Percentiles rank a stretch among this genome's conserved stretches.
These are phyloP conservation scores for Microascus cirrosus DNA, from an alignment of 2,329 filamentous ascomycete genomes.

Conservation along the genomic window DNA sequence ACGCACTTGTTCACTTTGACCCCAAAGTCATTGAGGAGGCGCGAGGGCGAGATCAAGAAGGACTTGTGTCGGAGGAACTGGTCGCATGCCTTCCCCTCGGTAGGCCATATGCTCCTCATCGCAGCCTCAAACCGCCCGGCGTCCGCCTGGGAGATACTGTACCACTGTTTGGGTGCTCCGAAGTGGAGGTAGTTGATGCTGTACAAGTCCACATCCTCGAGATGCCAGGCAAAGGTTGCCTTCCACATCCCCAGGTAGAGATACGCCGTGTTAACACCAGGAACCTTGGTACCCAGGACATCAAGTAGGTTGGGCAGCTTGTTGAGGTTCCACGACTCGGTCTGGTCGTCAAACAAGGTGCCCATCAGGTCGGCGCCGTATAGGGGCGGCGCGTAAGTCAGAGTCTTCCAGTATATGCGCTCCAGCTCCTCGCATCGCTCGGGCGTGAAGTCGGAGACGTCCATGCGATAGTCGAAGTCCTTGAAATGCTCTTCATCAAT, in stretches of 20 bases:
- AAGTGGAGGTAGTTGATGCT: constrained; percentile 99
- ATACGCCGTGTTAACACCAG: constrained; percentile 95
- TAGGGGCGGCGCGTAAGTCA: constrained; percentile 88
- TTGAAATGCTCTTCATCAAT: constrained; percentile 87
- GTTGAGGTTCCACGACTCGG: constrained; percentile 84
- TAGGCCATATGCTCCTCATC: constrained; percentile 93
- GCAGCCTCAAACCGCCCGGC: constrained; percentile 84
- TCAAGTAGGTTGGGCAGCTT: constrained; percentile 90
- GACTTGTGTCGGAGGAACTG: constrained; percentile 97
- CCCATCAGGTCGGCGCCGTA: constrained; percentile 97
- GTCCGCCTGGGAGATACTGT: constrained; percentile 95
- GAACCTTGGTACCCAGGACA: constrained; percentile 87
- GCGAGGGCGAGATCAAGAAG: constrained; percentile 86
- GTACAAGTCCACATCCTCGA: constrained; percentile 97
- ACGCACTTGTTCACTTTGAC: constrained; percentile 95
- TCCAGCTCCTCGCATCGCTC: constrained; percentile 93
- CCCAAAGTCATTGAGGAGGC: constrained; percentile 77
- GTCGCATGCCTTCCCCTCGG: constrained; percentile 87
- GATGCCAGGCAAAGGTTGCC: constrained; percentile 96
- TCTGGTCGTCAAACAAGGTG: constrained; percentile 81
- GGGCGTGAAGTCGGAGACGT: constrained; percentile 76
- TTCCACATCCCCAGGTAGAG: constrained; percentile 99
- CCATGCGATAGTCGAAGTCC: constrained; percentile 81
- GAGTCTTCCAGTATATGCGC: constrained; percentile 90
- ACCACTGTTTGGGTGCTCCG: constrained; percentile 98